Conservation (phyloP, 2,329 filamentous ascomycete species). For the Penicillium capsulatum region DNA sequence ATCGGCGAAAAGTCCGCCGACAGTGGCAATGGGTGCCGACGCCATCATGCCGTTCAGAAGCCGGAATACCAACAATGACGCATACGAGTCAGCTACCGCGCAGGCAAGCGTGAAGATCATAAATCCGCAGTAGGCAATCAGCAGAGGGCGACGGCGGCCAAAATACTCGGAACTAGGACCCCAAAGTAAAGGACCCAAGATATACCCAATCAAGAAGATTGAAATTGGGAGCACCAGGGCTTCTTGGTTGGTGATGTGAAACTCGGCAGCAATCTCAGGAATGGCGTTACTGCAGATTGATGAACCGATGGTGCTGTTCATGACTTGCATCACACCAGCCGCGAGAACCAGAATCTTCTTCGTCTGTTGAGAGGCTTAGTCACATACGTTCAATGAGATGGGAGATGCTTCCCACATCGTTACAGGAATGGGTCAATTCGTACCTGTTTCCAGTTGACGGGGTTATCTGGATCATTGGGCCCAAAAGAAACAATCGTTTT, state of each 20-base stretch:
- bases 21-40: slow-evolving; percentile 43
- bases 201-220: slow-evolving; percentile 40
- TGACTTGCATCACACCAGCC: slow-evolving; percentile 36
- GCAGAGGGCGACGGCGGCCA: slow-evolving; percentile 43
- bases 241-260: slow-evolving; percentile 31
- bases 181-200: slow-evolving; percentile 43
- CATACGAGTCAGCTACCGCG: slow-evolving; percentile 43
- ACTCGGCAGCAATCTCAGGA: slow-evolving; percentile 35
- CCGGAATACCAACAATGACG: slow-evolving; percentile 43
- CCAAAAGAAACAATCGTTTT: slow-evolving; percentile 37
- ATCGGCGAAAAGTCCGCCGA: slow-evolving; percentile 47
- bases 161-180: slow-evolving; percentile 44
- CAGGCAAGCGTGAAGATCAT: slow-evolving; percentile 44
- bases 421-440: background rate
- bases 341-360: slow-evolving; percentile 35
- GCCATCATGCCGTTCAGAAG: slow-evolving; percentile 45
- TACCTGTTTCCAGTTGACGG: slow-evolving; percentile 35
- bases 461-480: slow-evolving; percentile 33
- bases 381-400: background rate
- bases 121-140: slow-evolving; percentile 49
- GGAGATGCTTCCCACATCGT: background rate
- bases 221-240: slow-evolving; percentile 40
- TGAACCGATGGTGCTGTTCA: slow-evolving; percentile 42
- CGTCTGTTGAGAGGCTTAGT: slow-evolving; percentile 9
- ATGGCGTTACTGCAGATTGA: slow-evolving; percentile 41